Evolutionary conservation across 371 early-diverging fungal genomes (phyloP).

Genomic region (Entomophthora muscae): DNA sequence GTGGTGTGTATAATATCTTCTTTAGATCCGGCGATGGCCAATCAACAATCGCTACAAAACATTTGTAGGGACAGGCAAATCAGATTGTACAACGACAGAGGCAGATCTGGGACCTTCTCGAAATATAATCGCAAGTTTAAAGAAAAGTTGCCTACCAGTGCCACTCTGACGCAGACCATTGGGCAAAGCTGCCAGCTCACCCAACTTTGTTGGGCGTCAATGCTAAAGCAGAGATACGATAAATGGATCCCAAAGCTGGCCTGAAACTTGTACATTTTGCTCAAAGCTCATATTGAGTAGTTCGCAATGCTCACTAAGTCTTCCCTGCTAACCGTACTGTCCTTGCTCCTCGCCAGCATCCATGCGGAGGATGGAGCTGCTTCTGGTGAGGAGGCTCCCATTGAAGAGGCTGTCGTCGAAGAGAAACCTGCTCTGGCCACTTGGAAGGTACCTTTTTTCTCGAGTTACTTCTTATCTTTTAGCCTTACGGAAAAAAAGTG

Average conservation of each 20-base stretch:
- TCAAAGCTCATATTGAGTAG: not conserved
- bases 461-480: not conserved
- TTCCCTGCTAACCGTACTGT: not conserved
- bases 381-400: not conserved
- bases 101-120: no score
- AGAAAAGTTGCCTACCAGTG: no score
- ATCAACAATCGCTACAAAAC: no score
- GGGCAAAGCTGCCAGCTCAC: not conserved
- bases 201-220: not conserved
- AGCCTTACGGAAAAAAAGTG: conserved; percentile 17
- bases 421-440: not conserved
- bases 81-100: no score
- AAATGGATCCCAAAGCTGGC: not conserved
- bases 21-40: no score
- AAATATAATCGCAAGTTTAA: no score
- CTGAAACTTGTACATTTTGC: not conserved
- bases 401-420: not conserved
- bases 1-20: no score
- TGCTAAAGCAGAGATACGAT: not conserved
- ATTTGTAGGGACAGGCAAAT: no score
- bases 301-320: not conserved
- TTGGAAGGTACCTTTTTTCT: conserved; percentile 2
- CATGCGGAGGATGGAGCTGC: not conserved
- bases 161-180: not conserved
- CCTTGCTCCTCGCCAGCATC: not conserved